Evolutionary conservation across 23 red algal species (phyloP), one percentile per base, ranked within the genome.

Genomic region (Gracilariopsis chorda): DNA sequence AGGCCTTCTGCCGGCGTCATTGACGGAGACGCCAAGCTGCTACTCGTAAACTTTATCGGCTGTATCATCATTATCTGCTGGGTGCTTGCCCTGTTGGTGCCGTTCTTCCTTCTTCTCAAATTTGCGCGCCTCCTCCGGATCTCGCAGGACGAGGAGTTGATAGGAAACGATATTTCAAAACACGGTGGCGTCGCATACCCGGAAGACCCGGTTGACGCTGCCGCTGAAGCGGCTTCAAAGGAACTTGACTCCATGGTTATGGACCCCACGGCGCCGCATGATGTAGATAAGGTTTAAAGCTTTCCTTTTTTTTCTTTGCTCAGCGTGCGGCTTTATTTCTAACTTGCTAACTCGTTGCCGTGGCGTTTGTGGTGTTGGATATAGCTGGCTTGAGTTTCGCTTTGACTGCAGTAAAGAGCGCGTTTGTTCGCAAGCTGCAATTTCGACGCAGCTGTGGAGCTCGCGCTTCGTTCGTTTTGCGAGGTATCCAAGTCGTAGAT

Each of bases 151-250:
- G 84, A 93, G 78, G 96, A 98, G 75, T 25, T 98, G 24, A 85
- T 73, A n/a, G 96, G 96, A 14, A 95, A 94, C 48, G 96, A 98
- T 94, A 77, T 91, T 19, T 93, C 93, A 43, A 92, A 95, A 51
- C 92, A 95, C 24, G 96, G 96, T 49, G 96, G 96, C 1, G 86
- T 78, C 49, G 96, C 96, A 14, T 98, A 98, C 80, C 96, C 96
- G 45, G 58, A 69, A 42, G 89, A 92, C 36, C 61, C 75, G 25
- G 65, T 51, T 4, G 51, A 62, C 21, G 65, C 78, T 19, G 89
- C 77, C n/a, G 64, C n/a, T n/a, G 61, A 84, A 25, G 77, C 77
- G 3, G 89, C 89, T 28, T 40, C 29, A 10, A 36, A 72, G 47
- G 77, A 82, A 7, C 75, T 92, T 69, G 89, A 92, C 68, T 42